Percentiles rank a stretch among this genome's conserved stretches.
phyloP scores from a whole-genome alignment of 495 filamentous ascomycete species.

The Talaromyces liani region DNA sequence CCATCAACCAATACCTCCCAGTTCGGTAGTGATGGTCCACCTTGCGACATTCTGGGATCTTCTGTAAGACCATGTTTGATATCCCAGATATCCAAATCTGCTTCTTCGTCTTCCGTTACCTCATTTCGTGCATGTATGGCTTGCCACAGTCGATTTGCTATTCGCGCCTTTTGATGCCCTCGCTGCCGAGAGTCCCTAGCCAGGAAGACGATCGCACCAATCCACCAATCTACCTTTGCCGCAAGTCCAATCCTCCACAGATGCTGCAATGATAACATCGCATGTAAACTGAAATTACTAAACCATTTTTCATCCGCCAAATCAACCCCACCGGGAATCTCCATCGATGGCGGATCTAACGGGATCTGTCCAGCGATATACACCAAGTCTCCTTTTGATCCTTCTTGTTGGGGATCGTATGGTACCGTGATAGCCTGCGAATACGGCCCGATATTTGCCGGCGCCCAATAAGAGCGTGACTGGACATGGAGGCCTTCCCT shows the following conservation, averaged over 20 bases:
- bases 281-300: slow-evolving; percentile 34
- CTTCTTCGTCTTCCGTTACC: slow-evolving; percentile 28
- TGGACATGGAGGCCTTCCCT: slow-evolving; percentile 78
- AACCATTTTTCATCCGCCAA: slow-evolving; percentile 14
- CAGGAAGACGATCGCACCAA: slow-evolving; percentile 66
- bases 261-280: slow-evolving; percentile 74
- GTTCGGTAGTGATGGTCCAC: slow-evolving; percentile 19
- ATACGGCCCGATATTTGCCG: slow-evolving; percentile 96
- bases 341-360: slow-evolving; percentile 75
- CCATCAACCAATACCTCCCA: slow-evolving; percentile 18
- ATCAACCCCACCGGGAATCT: slow-evolving; percentile 19
- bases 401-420: slow-evolving; percentile 5
- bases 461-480: slow-evolving; percentile 92
- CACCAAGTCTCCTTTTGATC: slow-evolving; percentile 32
- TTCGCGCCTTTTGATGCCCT: slow-evolving; percentile 21
- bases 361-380: slow-evolving; percentile 88
- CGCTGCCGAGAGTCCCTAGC: slow-evolving; percentile 21
- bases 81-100: slow-evolving; percentile 67
- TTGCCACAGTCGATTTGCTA: slow-evolving; percentile 46
- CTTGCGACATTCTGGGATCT: slow-evolving; percentile 10
- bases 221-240: slow-evolving; percentile 66
- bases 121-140: slow-evolving; percentile 33
- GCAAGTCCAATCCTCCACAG: slow-evolving; percentile 74
- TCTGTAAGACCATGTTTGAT: slow-evolving; percentile 43
- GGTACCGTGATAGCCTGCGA: slow-evolving; percentile 75